A percentile compares a stretch with the other conserved stretches of the same genome.
These are phyloP conservation scores for Xylaria scruposa DNA, from an alignment of 495 filamentous ascomycete genomes.

Conservation along the genomic window DNA sequence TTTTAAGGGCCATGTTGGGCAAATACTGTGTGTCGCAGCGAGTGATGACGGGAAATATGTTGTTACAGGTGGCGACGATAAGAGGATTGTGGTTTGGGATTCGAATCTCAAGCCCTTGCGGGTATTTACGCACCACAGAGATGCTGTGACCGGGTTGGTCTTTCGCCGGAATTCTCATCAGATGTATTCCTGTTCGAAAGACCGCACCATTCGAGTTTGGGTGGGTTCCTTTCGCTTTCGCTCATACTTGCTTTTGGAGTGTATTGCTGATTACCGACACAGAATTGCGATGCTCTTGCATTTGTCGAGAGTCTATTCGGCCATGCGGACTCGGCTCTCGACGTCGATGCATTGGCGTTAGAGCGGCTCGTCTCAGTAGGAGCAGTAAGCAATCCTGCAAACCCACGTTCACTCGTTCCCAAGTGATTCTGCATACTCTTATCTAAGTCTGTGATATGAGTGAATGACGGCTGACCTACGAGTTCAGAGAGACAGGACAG, in stretches of 20 bases:
- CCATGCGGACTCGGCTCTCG: constrained; percentile 88
- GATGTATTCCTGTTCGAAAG: constrained; percentile 84
- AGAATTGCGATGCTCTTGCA: constrained; percentile 77
- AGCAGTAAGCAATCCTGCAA: constrained; percentile 37
- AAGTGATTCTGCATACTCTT: not conserved
- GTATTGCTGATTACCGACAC: not conserved
- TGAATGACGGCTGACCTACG: not conserved
- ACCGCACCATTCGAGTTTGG: constrained; percentile 83
- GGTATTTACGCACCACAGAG: constrained; percentile 91
- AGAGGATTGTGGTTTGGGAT: constrained; percentile 85
- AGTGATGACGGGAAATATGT: constrained; percentile 89
- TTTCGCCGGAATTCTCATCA: constrained; percentile 93
- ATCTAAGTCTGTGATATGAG: not conserved
- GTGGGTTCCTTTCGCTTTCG: constrained; percentile 1
- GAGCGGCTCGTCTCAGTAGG: constrained; percentile 93
- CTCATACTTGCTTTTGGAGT: not conserved
- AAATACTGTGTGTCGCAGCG: constrained; percentile 82
- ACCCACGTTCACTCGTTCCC: not conserved
- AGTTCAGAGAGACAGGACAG: constrained; percentile 78
- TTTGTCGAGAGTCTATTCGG: constrained; percentile 97
- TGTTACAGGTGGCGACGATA: constrained; percentile 85
- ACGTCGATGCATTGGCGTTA: constrained; percentile 78
- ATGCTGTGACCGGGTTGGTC: constrained; percentile 79
- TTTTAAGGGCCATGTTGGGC: constrained; percentile 75
- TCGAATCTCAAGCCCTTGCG: constrained; percentile 77